Conservation (phyloP, 257 asterid genomes). For the Jacaranda mimosifolia region DNA sequence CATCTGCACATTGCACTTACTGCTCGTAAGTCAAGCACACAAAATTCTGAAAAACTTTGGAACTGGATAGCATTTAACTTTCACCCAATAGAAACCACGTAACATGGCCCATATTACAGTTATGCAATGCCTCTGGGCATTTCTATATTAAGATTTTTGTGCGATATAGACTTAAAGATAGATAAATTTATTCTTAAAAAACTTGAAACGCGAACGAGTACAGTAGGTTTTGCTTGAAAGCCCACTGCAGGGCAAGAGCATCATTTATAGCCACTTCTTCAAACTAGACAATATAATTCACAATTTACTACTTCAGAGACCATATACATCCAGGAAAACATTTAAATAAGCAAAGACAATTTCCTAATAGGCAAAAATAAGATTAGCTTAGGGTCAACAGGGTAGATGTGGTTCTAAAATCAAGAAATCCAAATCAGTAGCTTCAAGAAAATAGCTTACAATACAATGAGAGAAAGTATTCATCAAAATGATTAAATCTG, state of each 20-base stretch:
- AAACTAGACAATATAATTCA: constrained; percentile 7
- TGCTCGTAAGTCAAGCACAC: constrained; percentile 32
- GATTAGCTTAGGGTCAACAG: neutral
- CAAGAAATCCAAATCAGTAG: constrained; percentile 21
- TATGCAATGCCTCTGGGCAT: neutral
- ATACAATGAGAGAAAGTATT: neutral
- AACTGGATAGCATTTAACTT: constrained; percentile 17
- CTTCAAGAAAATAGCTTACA: neutral
- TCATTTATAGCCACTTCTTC: neutral
- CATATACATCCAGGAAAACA: constrained; percentile 15
- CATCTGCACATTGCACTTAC: constrained; percentile 34
- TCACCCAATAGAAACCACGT: neutral
- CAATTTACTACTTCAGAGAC: neutral
- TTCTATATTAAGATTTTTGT: constrained; percentile 10
- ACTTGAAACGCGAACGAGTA: constrained; percentile 4
- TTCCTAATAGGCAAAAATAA: constrained; percentile 4
- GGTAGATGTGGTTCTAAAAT: neutral
- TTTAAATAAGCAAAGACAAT: constrained; percentile 20
- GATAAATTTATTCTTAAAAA: constrained; percentile 19
- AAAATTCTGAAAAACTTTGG: constrained; percentile 4
- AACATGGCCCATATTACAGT: neutral
- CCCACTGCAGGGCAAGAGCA: neutral
- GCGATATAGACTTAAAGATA: constrained; percentile 7
- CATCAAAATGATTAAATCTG: constrained; percentile 24
- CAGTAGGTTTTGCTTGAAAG: constrained; percentile 30